Percentiles rank a stretch among this genome's conserved stretches.
These are phyloP conservation scores for Xylaria longipes DNA, from an alignment of 495 filamentous ascomycete genomes.

Conservation along the genomic window DNA sequence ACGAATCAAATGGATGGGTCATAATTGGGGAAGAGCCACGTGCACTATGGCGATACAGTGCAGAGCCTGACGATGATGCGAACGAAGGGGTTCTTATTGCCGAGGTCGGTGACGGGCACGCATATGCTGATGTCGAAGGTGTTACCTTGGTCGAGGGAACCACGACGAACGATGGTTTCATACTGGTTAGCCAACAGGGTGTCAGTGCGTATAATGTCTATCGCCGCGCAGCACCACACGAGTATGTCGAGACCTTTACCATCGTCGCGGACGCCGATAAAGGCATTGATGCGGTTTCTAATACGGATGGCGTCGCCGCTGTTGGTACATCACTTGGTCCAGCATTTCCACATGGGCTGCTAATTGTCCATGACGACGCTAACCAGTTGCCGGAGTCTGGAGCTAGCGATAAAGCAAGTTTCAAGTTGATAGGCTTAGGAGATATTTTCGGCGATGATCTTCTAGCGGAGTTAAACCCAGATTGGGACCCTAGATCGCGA, in stretches of 20 bases:
- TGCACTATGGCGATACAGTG: constrained; percentile 44
- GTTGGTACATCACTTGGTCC: constrained; percentile 39
- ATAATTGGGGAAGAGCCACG: constrained; percentile 46
- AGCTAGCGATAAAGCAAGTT: constrained; percentile 38
- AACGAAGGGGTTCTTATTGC: constrained; percentile 37
- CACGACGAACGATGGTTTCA: constrained; percentile 41
- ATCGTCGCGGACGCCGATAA: constrained; percentile 33
- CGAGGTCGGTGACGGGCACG: constrained; percentile 38
- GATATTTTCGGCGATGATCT: constrained; percentile 36
- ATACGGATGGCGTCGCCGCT: constrained; percentile 45
- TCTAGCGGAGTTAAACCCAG: constrained; percentile 31
- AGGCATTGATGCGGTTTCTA: constrained; percentile 43
- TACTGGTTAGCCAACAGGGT: constrained; percentile 46
- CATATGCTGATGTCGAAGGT: constrained; percentile 46
- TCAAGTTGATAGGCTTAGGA: constrained; percentile 41
- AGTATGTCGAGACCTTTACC: constrained; percentile 43
- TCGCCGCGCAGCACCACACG: constrained; percentile 38
- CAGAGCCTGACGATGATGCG: constrained; percentile 39
- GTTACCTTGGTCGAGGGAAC: constrained; percentile 44
- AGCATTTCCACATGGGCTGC: constrained; percentile 37
- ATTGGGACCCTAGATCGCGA: constrained; percentile 36
- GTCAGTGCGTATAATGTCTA: constrained; percentile 48
- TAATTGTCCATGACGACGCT: constrained; percentile 46
- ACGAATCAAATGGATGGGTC: constrained; percentile 44
- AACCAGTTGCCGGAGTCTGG: constrained; percentile 42